Base-by-base conservation (phyloP, 352 stramenopile species). In the Plasmopara viticola region DNA sequence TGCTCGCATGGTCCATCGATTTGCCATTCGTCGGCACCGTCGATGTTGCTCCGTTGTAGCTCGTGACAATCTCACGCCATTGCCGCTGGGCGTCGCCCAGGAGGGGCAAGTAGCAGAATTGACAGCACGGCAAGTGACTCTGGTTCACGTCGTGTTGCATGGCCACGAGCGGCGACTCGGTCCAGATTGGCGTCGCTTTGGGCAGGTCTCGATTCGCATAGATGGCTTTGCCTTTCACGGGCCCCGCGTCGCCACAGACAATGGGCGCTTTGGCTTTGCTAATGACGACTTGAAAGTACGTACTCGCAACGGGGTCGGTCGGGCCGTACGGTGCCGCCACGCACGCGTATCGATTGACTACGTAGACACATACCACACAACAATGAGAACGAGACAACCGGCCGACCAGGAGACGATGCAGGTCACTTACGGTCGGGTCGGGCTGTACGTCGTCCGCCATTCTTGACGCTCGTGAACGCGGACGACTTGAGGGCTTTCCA, bases 61-160 rank as follows among this genome's bases (percentile, higher is more conserved):
- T 46, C 9, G 56, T 42, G 6, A 70, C 72, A 51, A 87, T 74
- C 14, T 74, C 60, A 8, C 37, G 38, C 79, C 76, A 90, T 25
- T 70, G 61, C 2, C 28, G 13, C n/a, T 73, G 55, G 41, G 84
- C 79, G 34, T 84, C 66, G 8, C 54, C 61, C 9, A 86, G n/a
- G 9, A 90, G 52, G 14, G 76, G 76, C 40, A 86, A 62, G 31
- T 86, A 89, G 60, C 78, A 92, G 51, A 81, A 84, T 53, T 88
- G 71, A 45, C 82, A 92, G 43, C 73, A 76, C 2, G 55, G 54
- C 33, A 87, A 13, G 10, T 64, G 18, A 10, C 18, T 45, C n/a
- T 58, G 62, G 46, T 84, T 87, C 6, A 37, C 15, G 47, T 82
- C 71, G 55, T 86, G 70, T 63, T 88, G 80, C 74, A 91, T 86